phyloP scores from a whole-genome alignment of 345 rosid species.

The Eutrema japonicum region DNA sequence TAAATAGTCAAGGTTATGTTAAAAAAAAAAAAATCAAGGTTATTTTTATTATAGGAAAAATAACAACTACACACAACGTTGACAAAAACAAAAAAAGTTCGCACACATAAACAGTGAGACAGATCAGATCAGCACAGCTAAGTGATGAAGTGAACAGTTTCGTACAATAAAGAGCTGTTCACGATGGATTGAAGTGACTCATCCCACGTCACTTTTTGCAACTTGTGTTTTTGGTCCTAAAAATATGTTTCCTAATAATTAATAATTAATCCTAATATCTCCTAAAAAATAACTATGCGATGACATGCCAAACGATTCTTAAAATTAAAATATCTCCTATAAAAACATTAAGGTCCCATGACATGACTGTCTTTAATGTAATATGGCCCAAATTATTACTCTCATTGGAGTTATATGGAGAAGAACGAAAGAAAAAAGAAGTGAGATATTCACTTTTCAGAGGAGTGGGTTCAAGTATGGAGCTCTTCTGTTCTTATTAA shows the following conservation, averaged over 20 bases:
- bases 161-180: slow-evolving; percentile 1
- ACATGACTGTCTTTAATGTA: slow-evolving; percentile 41
- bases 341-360: slow-evolving; percentile 40
- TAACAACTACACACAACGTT: background rate
- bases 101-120: slow-evolving; percentile 33
- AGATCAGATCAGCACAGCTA: slow-evolving; percentile 34
- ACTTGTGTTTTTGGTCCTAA: background rate
- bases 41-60: background rate
- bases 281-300: background rate
- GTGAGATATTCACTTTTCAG: slow-evolving; percentile 36
- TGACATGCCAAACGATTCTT: slow-evolving; percentile 13
- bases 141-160: slow-evolving; percentile 27
- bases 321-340: background rate
- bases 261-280: background rate
- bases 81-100: slow-evolving; percentile 14
- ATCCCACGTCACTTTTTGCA: slow-evolving; percentile 20
- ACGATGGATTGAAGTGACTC: slow-evolving; percentile 39
- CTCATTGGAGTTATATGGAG: slow-evolving; percentile 12
- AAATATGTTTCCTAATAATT: background rate
- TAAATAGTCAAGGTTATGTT: no score
- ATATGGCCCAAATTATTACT: slow-evolving; percentile 30
- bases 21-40: background rate
- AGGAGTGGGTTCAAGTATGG: slow-evolving; percentile 44
- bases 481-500: slow-evolving; percentile 33
- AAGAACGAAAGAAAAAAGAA: slow-evolving; percentile 18